Evolutionary conservation across 2,329 filamentous ascomycete genomes (phyloP), one percentile per base, ranked within the genome.

Genomic region (Xylariaceae sp.): DNA sequence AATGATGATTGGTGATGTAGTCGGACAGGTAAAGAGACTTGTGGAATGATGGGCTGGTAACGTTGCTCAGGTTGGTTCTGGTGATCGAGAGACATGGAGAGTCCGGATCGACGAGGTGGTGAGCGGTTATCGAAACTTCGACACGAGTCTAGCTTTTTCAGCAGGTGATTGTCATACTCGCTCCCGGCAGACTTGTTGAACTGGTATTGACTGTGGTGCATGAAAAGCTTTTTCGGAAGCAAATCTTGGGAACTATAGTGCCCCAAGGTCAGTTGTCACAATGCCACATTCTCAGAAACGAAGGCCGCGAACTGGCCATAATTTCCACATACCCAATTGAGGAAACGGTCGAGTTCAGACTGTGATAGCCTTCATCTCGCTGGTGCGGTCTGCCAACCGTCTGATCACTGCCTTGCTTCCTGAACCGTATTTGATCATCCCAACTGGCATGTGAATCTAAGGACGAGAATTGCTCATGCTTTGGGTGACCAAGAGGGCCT

Each of bases 141-240:
- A 36, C 74, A 67, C 1, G 75, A 72, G 53, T 81, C 74, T n/a
- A 84, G 70, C 67, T 80, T 83, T 65, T 78, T 79, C 55, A 81
- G 76, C 63, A 82, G 74, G 48, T 70, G 73, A 54, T 72, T 75
- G 55, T 78, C 76, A 49, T 81, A 76, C 13, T 76, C 69, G 42
- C 58, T 69, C 15, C 53, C 58, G 12, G 58, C 77, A 70, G 61
- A 74, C 72, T 58, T 65, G 47, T 67, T 66, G 57, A 79, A 77
- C 53, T 77, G 72, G 53, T 74, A 80, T 37, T 72, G 75, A 59
- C 72, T 76, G 60, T 80, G 78, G 56, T 75, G 74, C 51, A 77
- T 70, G 51, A 79, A 77, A 47, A 80, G 77, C n/a, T 71, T 70
- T 34, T 72, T 65, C 0, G 70, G 63, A 7, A 67, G 60, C 57